phyloP scores from a whole-genome alignment of 208 protist genomes.

The Trypanosoma cruzi region DNA sequence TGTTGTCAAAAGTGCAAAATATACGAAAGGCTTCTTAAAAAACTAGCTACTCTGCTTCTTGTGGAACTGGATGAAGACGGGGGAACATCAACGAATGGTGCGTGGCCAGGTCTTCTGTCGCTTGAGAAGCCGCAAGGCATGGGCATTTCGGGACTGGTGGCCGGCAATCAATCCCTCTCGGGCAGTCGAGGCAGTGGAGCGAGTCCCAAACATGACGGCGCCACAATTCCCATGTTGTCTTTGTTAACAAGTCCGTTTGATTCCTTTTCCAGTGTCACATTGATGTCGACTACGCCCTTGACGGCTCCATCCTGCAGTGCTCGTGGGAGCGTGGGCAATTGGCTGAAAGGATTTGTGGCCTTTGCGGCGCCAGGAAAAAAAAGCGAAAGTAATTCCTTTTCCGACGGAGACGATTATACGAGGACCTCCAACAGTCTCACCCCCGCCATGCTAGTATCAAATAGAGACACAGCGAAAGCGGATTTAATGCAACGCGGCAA shows the following conservation, averaged over 20 bases:
- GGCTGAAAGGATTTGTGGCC: neutral
- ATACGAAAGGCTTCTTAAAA: constrained; percentile 4
- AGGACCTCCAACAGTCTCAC: neutral
- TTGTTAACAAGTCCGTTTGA: neutral
- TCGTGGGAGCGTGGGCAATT: neutral
- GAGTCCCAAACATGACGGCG: neutral
- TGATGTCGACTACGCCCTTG: neutral
- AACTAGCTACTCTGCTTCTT: constrained; percentile 2
- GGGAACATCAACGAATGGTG: neutral
- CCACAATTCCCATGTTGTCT: neutral
- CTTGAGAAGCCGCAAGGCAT: neutral
- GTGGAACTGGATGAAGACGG: neutral
- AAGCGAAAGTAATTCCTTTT: neutral
- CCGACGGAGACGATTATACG: neutral
- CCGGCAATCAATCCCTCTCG: too few relatives aligned
- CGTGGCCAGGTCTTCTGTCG: neutral
- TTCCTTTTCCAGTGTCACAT: neutral
- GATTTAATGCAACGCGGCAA: neutral
- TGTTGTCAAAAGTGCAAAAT: neutral
- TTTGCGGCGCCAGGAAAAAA: neutral
- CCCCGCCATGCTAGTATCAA: neutral
- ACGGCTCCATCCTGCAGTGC: neutral
- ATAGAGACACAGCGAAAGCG: neutral
- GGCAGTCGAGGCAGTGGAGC: neutral
- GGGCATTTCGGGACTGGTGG: neutral